Conservation (phyloP, 805 yeast genomes). For the Clavispora carvajalis region DNA sequence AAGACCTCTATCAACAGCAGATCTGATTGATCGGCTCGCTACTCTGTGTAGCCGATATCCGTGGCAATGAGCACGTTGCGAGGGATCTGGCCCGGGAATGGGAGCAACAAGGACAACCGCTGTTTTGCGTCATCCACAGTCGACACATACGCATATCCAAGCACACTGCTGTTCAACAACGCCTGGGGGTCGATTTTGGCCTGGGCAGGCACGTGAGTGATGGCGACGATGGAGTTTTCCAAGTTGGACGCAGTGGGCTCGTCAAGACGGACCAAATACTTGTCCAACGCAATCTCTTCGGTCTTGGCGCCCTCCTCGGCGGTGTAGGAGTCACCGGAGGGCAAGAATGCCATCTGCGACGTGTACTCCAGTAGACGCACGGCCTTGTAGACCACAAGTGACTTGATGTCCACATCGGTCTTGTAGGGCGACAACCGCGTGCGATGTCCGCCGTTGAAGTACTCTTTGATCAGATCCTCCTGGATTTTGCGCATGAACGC, state of each 20-base stretch:
- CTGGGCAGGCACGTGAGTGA: conserved; percentile 33
- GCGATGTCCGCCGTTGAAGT: conserved; percentile 75
- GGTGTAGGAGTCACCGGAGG: conserved; percentile 38
- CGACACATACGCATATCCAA: conserved; percentile 73
- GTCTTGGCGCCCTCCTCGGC: conserved; percentile 20
- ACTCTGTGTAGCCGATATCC: conserved; percentile 77
- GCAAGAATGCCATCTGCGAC: conserved; percentile 35
- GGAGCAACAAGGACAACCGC: conserved; percentile 67
- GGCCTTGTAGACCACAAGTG: conserved; percentile 54
- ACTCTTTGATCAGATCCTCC: conserved; percentile 74
- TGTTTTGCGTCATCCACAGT: conserved; percentile 73
- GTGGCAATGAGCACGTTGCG: conserved; percentile 70
- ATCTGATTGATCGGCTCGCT: no score
- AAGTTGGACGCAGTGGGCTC: conserved; percentile 51
- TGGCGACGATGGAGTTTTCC: conserved; percentile 74
- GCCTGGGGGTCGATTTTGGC: conserved; percentile 40
- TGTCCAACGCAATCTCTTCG: conserved; percentile 22
- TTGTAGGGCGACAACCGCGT: conserved; percentile 80
- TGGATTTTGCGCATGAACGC: conserved; percentile 64
- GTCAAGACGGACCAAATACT: conserved; percentile 28
- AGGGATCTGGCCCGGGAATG: conserved; percentile 86
- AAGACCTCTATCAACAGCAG: no score
- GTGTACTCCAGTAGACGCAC: conserved; percentile 42
- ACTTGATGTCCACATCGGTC: conserved; percentile 62
- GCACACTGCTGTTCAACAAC: conserved; percentile 52